Percentiles rank a stretch among this genome's conserved stretches.
phyloP scores from a whole-genome alignment of 768 basidiomycete species.

The Cystofilobasidium capitatum region DNA sequence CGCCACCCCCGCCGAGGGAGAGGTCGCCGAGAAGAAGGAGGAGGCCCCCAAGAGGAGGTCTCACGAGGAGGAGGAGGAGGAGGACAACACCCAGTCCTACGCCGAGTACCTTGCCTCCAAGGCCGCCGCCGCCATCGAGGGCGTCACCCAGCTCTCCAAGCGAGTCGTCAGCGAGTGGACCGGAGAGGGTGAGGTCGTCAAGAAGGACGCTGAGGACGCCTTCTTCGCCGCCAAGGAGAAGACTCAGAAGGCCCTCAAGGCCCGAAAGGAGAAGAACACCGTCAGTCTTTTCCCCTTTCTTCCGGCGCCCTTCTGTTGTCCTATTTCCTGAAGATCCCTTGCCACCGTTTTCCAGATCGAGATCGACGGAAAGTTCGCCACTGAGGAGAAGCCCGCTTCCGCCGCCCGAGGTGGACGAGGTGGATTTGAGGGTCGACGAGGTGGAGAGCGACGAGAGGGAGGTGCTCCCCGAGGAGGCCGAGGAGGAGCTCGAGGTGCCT shows the following conservation, averaged over 20 bases:
- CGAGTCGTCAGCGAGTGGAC: slow-evolving; percentile 27
- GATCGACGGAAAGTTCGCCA: slow-evolving; percentile 24
- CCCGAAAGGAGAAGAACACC: slow-evolving; percentile 24
- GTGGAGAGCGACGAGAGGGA: slow-evolving; percentile 14
- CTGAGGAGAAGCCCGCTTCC: slow-evolving; percentile 4
- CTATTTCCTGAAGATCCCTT: too few relatives aligned
- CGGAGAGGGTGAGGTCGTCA: slow-evolving; percentile 27
- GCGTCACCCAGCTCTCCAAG: slow-evolving; percentile 24
- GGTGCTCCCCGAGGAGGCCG: slow-evolving; percentile 21
- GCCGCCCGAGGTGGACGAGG: slow-evolving; percentile 1
- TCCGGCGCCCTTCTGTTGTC: too few relatives aligned
- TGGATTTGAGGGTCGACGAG: neutral
- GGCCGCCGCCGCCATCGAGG: slow-evolving; percentile 27
- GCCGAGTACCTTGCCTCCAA: slow-evolving; percentile 26
- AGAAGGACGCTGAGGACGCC: slow-evolving; percentile 24
- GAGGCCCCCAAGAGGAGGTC: slow-evolving; percentile 14
- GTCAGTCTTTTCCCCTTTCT: neutral
- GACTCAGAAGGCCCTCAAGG: slow-evolving; percentile 20
- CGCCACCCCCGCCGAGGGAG: slow-evolving; percentile 24
- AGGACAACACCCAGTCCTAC: slow-evolving; percentile 28
- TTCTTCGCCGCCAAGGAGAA: slow-evolving; percentile 28
- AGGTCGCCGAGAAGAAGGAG: slow-evolving; percentile 20
- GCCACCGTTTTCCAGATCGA: slow-evolving; percentile 15
- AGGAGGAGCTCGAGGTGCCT: slow-evolving; percentile 26
- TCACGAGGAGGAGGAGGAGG: slow-evolving; percentile 27